Evolutionary conservation across 1,284 basidiomycete genomes (phyloP).

Genomic region (Takashimella tepidaria): DNA sequence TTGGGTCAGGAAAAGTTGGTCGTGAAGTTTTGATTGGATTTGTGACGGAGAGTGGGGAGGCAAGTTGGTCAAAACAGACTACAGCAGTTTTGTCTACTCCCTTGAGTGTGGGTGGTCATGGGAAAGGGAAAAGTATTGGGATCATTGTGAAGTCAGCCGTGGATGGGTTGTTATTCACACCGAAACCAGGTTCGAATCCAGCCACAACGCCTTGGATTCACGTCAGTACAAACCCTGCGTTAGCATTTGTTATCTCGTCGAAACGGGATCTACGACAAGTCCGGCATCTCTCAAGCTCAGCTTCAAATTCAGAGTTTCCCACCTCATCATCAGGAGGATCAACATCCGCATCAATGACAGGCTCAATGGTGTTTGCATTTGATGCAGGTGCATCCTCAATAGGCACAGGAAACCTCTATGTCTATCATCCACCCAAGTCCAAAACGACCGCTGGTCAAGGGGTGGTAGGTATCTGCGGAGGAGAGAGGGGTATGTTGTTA

Average conservation of each 20-base stretch:
- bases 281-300: conserved; percentile 54
- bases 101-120: conserved; percentile 38
- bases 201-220: conserved; percentile 63
- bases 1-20: conserved; percentile 29
- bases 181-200: conserved; percentile 26
- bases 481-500: conserved; percentile 63
- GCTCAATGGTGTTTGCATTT: not conserved
- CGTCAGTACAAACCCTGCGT: conserved; percentile 71
- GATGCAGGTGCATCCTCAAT: conserved; percentile 30
- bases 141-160: conserved; percentile 72
- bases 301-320: conserved; percentile 6
- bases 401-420: conserved; percentile 66
- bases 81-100: conserved; percentile 29
- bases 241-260: conserved; percentile 89
- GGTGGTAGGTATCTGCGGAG: conserved; percentile 65
- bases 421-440: conserved; percentile 60
- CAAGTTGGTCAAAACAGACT: conserved; percentile 30
- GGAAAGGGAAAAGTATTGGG: conserved; percentile 43
- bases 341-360: not conserved
- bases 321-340: conserved; percentile 5
- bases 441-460: conserved; percentile 65
- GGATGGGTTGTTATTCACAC: conserved; percentile 69
- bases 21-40: conserved; percentile 33
- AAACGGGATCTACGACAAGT: conserved; percentile 84
- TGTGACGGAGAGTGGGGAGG: conserved; percentile 8